These are phyloP conservation scores for Paramecium caudatum DNA, from an alignment of 73 alveolate species.

Conservation along the genomic window DNA sequence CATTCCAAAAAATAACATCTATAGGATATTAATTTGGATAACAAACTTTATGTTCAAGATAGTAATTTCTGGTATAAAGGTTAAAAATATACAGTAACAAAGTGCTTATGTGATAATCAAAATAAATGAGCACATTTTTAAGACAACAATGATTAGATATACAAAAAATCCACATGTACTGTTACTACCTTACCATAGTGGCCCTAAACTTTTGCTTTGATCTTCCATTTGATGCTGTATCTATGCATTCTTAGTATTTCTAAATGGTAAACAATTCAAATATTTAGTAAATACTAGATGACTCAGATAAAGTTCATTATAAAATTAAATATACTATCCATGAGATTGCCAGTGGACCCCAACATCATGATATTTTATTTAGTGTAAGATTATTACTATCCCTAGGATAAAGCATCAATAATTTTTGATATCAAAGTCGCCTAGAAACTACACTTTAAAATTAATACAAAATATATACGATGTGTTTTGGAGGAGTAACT, in stretches of 20 bases:
- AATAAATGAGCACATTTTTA: background rate
- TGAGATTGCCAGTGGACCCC: constrained; percentile 32
- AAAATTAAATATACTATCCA: constrained; percentile 19
- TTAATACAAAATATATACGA: background rate
- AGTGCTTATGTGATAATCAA: constrained; percentile 42
- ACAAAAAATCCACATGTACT: constrained; percentile 54
- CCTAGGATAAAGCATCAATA: constrained; percentile 25
- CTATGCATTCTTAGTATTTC: constrained; percentile 4
- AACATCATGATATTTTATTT: constrained; percentile 49
- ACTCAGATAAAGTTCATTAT: constrained; percentile 49
- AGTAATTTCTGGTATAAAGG: constrained; percentile 50
- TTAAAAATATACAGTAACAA: constrained; percentile 12
- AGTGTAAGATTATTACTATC: background rate
- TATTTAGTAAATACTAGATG: constrained; percentile 44
- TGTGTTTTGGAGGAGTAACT: background rate
- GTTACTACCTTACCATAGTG: constrained; percentile 31
- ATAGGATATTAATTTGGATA: constrained; percentile 47
- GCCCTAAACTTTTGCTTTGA: constrained; percentile 32
- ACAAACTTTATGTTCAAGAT: constrained; percentile 25
- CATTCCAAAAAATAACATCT: background rate
- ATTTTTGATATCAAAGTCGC: constrained; percentile 45
- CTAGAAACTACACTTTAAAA: constrained; percentile 8
- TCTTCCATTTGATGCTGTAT: background rate
- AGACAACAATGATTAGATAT: constrained; percentile 49
- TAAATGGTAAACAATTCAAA: constrained; percentile 9